phyloP scores from a whole-genome alignment of 2,329 filamentous ascomycete genomes.

The Daldinia eschscholtzii region DNA sequence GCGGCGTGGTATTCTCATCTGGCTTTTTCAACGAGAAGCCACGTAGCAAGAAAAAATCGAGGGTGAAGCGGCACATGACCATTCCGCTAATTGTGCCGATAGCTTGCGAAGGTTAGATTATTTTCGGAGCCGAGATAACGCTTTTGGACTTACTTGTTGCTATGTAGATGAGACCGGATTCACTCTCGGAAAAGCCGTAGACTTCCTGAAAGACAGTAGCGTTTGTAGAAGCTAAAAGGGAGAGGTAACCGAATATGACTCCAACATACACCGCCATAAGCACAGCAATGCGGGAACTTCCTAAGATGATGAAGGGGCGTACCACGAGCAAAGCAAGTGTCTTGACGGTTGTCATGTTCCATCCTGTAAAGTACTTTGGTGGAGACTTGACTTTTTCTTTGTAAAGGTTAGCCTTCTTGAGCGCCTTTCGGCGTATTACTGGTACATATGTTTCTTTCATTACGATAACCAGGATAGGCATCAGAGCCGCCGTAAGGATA shows the following conservation, averaged over 20 bases:
- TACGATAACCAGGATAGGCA: neutral
- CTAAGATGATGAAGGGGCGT: conserved; percentile 7
- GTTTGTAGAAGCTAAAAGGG: conserved; percentile 2
- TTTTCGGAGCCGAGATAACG: neutral
- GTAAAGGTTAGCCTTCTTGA: neutral
- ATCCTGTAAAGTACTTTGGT: conserved; percentile 1
- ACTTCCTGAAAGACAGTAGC: conserved; percentile 1
- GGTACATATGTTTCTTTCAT: conserved; percentile 3
- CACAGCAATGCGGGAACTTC: conserved; percentile 3
- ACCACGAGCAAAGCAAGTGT: conserved; percentile 1
- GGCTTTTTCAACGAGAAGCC: conserved; percentile 5
- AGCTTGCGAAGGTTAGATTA: neutral
- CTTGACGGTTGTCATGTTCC: conserved; percentile 8
- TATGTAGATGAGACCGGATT: conserved; percentile 4
- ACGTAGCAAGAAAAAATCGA: conserved; percentile 1
- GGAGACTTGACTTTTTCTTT: conserved; percentile 1
- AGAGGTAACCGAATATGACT: conserved; percentile 7
- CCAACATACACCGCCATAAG: conserved; percentile 7
- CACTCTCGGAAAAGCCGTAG: conserved; percentile 3
- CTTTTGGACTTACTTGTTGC: conserved; percentile 2
- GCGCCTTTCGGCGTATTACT: conserved; percentile 2
- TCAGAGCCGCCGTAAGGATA: conserved; percentile 5
- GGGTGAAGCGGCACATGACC: conserved; percentile 1
- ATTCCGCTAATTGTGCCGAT: conserved; percentile 6
- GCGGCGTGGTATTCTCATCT: neutral